Conservation (phyloP, 2,329 filamentous ascomycete genomes). For the Penicillium sp. region DNA sequence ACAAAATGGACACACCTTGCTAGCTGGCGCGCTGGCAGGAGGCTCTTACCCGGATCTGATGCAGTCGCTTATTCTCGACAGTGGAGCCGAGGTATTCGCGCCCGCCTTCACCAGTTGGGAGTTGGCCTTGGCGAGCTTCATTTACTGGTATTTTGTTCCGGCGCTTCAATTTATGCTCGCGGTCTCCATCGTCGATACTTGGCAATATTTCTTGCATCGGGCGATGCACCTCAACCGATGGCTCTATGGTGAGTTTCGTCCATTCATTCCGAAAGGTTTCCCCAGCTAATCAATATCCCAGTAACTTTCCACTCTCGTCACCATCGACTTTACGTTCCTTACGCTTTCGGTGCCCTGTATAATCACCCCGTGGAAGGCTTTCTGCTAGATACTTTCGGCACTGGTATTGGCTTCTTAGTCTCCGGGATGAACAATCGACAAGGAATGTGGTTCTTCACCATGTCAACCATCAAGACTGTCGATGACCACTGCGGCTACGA, state of each 20-base stretch:
- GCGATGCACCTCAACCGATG: constrained; percentile 97
- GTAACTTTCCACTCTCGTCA: constrained; percentile 91
- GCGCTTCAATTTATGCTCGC: constrained; percentile 73
- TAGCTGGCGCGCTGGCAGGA: constrained; percentile 75
- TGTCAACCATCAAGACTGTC: constrained; percentile 91
- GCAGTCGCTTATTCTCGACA: constrained; percentile 55
- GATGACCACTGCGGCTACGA: constrained; percentile 96
- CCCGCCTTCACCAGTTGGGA: constrained; percentile 86
- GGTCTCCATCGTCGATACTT: constrained; percentile 81
- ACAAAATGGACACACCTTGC: constrained; percentile 63
- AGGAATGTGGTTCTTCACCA: constrained; percentile 84
- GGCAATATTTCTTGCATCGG: constrained; percentile 97
- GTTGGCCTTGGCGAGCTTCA: constrained; percentile 66
- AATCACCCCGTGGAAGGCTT: constrained; percentile 96
- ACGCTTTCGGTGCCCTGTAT: constrained; percentile 94
- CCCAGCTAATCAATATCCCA: constrained; percentile 37
- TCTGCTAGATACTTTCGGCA: constrained; percentile 85
- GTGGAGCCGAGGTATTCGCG: constrained; percentile 52
- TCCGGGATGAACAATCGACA: constrained; percentile 82
- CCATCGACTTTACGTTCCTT: constrained; percentile 95
- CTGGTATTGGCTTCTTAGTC: constrained; percentile 78
- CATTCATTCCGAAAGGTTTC: background rate
- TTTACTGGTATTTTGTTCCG: constrained; percentile 80
- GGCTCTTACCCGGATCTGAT: constrained; percentile 75
- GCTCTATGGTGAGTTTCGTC: constrained; percentile 75